These are phyloP conservation scores for Mycena belliarum DNA, from an alignment of 768 basidiomycete species.

Conservation along the genomic window DNA sequence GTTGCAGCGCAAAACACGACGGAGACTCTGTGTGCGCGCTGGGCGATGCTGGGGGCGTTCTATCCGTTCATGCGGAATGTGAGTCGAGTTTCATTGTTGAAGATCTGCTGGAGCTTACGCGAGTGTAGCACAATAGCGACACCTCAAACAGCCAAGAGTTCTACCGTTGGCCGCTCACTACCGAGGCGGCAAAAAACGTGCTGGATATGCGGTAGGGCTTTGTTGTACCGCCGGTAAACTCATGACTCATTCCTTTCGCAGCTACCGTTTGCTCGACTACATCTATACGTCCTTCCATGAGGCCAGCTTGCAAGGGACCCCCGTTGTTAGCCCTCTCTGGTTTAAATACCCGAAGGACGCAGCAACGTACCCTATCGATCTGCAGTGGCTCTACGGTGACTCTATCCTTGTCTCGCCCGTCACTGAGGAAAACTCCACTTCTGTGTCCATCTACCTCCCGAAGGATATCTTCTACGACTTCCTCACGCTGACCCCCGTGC, in stretches of 20 bases:
- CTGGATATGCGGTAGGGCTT: constrained; percentile 59
- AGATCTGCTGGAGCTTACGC: neutral
- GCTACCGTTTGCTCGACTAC: constrained; percentile 71
- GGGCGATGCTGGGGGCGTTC: constrained; percentile 78
- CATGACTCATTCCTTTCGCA: constrained; percentile 22
- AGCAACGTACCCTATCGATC: constrained; percentile 59
- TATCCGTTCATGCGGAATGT: constrained; percentile 82
- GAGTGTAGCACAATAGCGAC: constrained; percentile 30
- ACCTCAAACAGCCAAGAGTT: constrained; percentile 63
- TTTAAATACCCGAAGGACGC: constrained; percentile 67
- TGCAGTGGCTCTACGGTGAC: constrained; percentile 70
- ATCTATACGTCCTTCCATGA: constrained; percentile 70
- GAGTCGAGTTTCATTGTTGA: constrained; percentile 23
- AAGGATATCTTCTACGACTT: constrained; percentile 70
- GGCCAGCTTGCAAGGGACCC: constrained; percentile 58
- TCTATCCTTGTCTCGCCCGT: constrained; percentile 72
- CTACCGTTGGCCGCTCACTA: constrained; percentile 60
- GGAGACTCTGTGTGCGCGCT: constrained; percentile 69
- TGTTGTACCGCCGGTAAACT: neutral
- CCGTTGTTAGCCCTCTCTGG: constrained; percentile 64
- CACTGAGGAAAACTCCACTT: constrained; percentile 57
- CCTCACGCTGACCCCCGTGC: constrained; percentile 45
- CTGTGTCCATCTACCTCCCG: constrained; percentile 63
- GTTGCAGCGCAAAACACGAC: constrained; percentile 58
- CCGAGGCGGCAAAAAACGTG: constrained; percentile 59